These are phyloP conservation scores for Endoconidiophora laricicola DNA, from an alignment of 2,329 filamentous ascomycete species.

Conservation along the genomic window DNA sequence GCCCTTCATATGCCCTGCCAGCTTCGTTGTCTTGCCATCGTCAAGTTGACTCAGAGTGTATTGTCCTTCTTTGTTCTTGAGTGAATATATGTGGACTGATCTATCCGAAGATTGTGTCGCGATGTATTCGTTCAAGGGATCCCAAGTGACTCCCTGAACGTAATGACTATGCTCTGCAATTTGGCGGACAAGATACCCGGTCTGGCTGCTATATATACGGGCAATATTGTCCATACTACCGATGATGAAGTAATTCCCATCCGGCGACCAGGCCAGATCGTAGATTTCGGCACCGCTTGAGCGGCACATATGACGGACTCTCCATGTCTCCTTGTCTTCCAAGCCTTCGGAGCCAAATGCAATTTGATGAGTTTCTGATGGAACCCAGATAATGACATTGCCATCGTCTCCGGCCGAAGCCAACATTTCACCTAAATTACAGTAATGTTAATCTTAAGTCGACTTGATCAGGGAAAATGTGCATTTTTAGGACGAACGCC, in stretches of 20 bases:
- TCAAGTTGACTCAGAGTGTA: slow-evolving; percentile 54
- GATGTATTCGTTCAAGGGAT: slow-evolving; percentile 93
- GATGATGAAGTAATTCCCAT: slow-evolving; percentile 88
- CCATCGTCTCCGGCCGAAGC: slow-evolving; percentile 94
- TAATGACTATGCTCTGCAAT: slow-evolving; percentile 97
- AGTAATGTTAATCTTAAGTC: slow-evolving; percentile 6
- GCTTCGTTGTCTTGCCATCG: slow-evolving; percentile 53
- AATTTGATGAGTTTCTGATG: slow-evolving; percentile 55
- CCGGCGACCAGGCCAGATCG: slow-evolving; percentile 97
- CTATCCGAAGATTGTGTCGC: slow-evolving; percentile 96
- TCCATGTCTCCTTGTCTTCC: slow-evolving; percentile 94
- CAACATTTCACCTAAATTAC: slow-evolving; percentile 60
- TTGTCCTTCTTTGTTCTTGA: slow-evolving; percentile 92
- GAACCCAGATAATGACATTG: slow-evolving; percentile 92
- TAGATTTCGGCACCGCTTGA: slow-evolving; percentile 94
- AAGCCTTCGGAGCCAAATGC: slow-evolving; percentile 66
- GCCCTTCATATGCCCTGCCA: slow-evolving; percentile 64
- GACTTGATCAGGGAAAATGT: slow-evolving; percentile 8
- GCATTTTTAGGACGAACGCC: slow-evolving; percentile 18
- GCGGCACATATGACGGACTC: slow-evolving; percentile 93
- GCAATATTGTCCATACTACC: slow-evolving; percentile 99
- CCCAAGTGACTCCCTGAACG: slow-evolving; percentile 96
- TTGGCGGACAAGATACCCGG: slow-evolving; percentile 62
- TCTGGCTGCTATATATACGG: slow-evolving; percentile 86
- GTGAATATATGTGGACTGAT: slow-evolving; percentile 90